phyloP scores from a whole-genome alignment of 2,329 filamentous ascomycete species.

The Chrysosporium keratinophilum region DNA sequence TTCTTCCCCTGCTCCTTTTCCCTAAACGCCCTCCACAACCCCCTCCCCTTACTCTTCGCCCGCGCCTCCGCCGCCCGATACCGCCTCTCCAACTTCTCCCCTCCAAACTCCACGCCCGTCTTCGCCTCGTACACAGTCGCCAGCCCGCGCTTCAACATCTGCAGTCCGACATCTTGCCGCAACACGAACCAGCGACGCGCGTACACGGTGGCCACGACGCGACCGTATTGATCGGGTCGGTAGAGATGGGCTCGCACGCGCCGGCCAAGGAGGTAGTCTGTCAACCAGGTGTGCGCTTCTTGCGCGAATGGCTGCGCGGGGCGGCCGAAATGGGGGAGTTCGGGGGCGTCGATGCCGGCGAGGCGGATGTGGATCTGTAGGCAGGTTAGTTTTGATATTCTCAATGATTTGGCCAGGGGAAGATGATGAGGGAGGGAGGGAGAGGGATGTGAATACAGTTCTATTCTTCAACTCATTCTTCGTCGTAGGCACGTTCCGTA shows the following conservation, averaged over 20 bases:
- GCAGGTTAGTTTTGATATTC: background rate
- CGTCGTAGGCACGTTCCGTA: slow-evolving; percentile 61
- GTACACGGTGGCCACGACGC: slow-evolving; percentile 76
- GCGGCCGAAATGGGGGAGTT: slow-evolving; percentile 82
- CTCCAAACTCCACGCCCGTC: slow-evolving; percentile 77
- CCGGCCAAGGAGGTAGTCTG: slow-evolving; percentile 56
- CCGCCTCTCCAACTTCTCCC: slow-evolving; percentile 43
- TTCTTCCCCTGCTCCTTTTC: slow-evolving; percentile 42
- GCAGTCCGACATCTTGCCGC: slow-evolving; percentile 69
- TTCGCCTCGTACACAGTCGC: slow-evolving; percentile 94
- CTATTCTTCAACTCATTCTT: slow-evolving; percentile 61
- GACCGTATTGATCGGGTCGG: slow-evolving; percentile 80
- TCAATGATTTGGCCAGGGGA: background rate
- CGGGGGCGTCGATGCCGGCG: slow-evolving; percentile 86
- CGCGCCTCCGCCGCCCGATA: slow-evolving; percentile 40
- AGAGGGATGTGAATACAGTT: slow-evolving; percentile 49
- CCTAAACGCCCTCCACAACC: slow-evolving; percentile 59
- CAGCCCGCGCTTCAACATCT: slow-evolving; percentile 76
- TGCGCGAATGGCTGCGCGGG: slow-evolving; percentile 72
- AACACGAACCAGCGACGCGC: slow-evolving; percentile 49
- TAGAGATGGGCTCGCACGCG: slow-evolving; percentile 76
- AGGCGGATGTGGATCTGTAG: slow-evolving; percentile 68
- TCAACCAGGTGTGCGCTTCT: slow-evolving; percentile 77
- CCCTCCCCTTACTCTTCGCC: slow-evolving; percentile 55
- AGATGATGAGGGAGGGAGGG: background rate